A percentile compares a stretch with the other conserved stretches of the same genome.
Evolutionary conservation across 306 rosid species (phyloP).

Genomic region (Vigna mungo): DNA sequence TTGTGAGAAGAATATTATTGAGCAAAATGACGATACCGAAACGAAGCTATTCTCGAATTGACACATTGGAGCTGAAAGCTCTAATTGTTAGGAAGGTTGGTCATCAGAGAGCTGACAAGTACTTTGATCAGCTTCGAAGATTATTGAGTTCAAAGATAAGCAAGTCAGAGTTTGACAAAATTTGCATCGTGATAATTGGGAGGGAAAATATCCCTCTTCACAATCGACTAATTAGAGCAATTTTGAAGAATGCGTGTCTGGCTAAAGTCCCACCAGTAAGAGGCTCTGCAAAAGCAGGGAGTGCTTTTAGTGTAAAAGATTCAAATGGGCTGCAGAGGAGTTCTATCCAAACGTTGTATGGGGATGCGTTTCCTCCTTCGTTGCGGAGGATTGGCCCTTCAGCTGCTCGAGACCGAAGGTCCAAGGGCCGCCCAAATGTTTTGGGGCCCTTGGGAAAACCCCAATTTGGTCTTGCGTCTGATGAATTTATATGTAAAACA

Average conservation of each 20-base stretch:
- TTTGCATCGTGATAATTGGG: constrained; percentile 72
- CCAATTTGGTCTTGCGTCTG: constrained; percentile 49
- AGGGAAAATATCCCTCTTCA: constrained; percentile 83
- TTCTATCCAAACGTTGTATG: constrained; percentile 55
- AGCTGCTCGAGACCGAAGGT: constrained; percentile 52
- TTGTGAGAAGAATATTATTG: constrained; percentile 21
- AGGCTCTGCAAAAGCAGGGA: constrained; percentile 47
- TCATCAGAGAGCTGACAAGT: constrained; percentile 68
- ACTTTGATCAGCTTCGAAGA: constrained; percentile 75
- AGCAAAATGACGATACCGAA: constrained; percentile 55
- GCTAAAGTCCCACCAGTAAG: constrained; percentile 75
- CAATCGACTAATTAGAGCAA: constrained; percentile 72
- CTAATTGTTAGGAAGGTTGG: constrained; percentile 72
- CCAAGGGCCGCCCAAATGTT: constrained; percentile 64
- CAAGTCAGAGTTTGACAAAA: constrained; percentile 74
- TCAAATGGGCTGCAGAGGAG: constrained; percentile 57
- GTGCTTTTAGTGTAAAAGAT: constrained; percentile 50
- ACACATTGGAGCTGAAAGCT: constrained; percentile 79
- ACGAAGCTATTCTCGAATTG: constrained; percentile 66
- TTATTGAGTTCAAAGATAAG: constrained; percentile 71
- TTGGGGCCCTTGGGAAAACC: constrained; percentile 69
- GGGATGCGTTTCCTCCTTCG: constrained; percentile 61
- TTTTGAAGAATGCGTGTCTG: constrained; percentile 75
- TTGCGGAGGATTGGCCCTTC: constrained; percentile 60
- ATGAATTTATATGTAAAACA: constrained; percentile 59